These are phyloP conservation scores for Hymenochaete sp. DNA, from an alignment of 1,284 basidiomycete genomes.

Conservation along the genomic window DNA sequence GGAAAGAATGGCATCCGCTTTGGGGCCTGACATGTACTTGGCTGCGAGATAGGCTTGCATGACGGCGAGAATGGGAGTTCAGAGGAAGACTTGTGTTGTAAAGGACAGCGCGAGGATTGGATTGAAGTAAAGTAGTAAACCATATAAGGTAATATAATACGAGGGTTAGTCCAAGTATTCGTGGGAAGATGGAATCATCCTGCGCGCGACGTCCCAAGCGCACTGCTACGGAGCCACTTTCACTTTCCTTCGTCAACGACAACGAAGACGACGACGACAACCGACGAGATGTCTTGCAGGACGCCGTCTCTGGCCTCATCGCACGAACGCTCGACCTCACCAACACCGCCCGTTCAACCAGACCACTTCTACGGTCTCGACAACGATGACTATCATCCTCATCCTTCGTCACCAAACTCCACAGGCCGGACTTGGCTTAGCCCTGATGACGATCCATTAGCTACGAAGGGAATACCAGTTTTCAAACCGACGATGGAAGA, in stretches of 20 bases:
- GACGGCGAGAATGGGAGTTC: too few relatives aligned
- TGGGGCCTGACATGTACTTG: constrained; percentile 95
- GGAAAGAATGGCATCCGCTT: constrained; percentile 90
- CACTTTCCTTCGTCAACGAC: too few relatives aligned
- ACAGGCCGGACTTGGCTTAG: constrained; percentile 56
- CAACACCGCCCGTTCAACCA: constrained; percentile 45
- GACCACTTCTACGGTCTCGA: constrained; percentile 70
- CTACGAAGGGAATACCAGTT: constrained; percentile 83
- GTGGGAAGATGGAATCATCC: too few relatives aligned
- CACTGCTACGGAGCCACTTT: neutral
- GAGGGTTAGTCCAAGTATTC: too few relatives aligned
- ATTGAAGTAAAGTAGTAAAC: too few relatives aligned
- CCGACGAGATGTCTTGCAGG: constrained; percentile 2
- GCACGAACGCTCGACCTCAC: constrained; percentile 15
- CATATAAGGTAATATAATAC: too few relatives aligned
- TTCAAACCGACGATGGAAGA: constrained; percentile 88
- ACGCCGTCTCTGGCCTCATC: constrained; percentile 18
- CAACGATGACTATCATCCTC: constrained; percentile 26
- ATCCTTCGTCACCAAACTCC: constrained; percentile 49
- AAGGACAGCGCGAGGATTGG: too few relatives aligned
- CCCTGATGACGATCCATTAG: constrained; percentile 78
- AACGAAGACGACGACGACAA: constrained; percentile 1
- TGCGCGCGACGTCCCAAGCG: too few relatives aligned
- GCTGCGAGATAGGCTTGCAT: constrained; percentile 73
- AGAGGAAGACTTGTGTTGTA: too few relatives aligned